These are phyloP conservation scores for Amauroascus niger DNA, from an alignment of 2,329 filamentous ascomycete species.

Conservation along the genomic window DNA sequence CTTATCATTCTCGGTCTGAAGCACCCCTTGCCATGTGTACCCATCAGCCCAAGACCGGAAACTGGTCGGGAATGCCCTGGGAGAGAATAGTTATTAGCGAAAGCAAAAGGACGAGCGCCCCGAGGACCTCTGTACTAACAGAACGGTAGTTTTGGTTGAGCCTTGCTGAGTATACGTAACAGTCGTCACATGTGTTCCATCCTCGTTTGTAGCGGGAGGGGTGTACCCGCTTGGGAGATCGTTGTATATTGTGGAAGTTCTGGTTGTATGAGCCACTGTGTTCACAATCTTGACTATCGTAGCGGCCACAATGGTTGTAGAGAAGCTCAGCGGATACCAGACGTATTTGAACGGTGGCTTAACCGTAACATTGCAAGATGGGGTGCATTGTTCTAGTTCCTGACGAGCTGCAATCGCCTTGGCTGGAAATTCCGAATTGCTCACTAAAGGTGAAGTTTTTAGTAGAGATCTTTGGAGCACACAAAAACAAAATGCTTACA, in stretches of 20 bases:
- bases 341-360: not conserved
- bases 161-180: constrained; percentile 5
- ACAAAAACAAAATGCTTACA: no score
- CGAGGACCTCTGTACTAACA: not conserved
- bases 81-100: not conserved
- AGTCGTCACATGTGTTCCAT: constrained; percentile 1
- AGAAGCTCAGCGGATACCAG: not conserved
- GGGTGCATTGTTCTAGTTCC: not conserved
- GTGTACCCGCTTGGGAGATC: constrained; percentile 1
- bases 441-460: no score
- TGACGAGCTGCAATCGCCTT: not conserved
- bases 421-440: no score
- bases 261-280: not conserved
- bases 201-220: not conserved
- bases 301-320: constrained; percentile 1
- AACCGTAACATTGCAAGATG: not conserved
- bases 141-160: constrained; percentile 1
- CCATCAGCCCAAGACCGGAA: not conserved
- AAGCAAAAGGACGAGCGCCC: not conserved
- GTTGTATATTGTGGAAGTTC: constrained; percentile 2
- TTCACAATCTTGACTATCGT: constrained; percentile 3
- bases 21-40: constrained; percentile 1
- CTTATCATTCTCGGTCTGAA: not conserved
- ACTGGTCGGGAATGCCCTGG: constrained; percentile 1
- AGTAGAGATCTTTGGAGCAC: no score